Evolutionary conservation across 768 basidiomycete species (phyloP), one percentile per base, ranked within the genome.

Genomic region (Leucosporidium creatinivorum): DNA sequence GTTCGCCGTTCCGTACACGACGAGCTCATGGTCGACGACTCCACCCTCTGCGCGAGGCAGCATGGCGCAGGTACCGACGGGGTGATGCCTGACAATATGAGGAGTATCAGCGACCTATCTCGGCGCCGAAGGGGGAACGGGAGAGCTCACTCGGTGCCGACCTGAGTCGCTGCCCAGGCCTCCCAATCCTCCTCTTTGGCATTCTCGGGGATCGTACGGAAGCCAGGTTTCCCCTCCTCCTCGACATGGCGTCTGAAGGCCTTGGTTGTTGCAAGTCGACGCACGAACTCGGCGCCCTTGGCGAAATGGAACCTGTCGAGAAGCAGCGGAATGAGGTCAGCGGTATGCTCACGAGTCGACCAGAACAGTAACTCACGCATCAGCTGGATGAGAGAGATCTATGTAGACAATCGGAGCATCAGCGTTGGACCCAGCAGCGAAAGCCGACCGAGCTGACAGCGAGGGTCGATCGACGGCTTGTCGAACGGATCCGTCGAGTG

Each of bases 181-280:
- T 86, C 83, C 79, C 83, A 84, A 30, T 86, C 78, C n/a, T 78
- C 83, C 72, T 89, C 87, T 9, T 82, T 82, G 25, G 77, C 75
- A 23, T 87, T 82, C 6, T 69, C 68, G 0, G 82, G 69, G 13
- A 44, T 44, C 8, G 39, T 44, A 3, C 15, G 8, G 39, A 44
- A 44, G 1, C 86, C 86, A 0, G 86, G 86, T 10, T 72, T 65
- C 6, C 50, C 21, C 50, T 72, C 70, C 0, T 8, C 3, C 8
- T 66, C 65, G 58, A 69, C 57, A 62, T 49, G 61, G 13, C 54
- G 7, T 0, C 58, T 44, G 48, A 72, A 47, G 0, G 36, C 54
- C 0, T 49, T 15, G n/a, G 65, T 57, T 0, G 52, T 23, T 0
- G 67, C 70, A 5, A 58, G 48, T 2, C 47, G 56, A 48, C 70